A percentile compares a stretch with the other conserved stretches of the same genome.
These are phyloP conservation scores for Sisymbrium altissimum DNA, from an alignment of 345 rosid genomes.

Conservation along the genomic window DNA sequence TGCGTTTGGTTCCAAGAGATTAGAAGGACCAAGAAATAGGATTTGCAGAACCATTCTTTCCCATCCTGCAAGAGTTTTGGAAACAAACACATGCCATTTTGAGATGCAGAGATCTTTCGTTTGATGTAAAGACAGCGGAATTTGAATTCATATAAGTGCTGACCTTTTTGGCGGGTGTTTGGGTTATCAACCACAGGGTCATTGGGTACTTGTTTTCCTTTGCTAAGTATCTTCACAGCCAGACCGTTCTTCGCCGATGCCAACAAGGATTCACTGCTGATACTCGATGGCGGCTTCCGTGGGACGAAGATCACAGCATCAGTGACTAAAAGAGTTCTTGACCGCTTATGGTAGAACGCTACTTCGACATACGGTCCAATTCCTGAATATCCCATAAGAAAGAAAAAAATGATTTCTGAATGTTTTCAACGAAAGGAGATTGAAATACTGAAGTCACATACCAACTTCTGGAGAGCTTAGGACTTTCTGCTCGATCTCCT, in stretches of 20 bases:
- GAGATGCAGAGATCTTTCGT: neutral
- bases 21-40: conserved; percentile 88
- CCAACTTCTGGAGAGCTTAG: conserved; percentile 98
- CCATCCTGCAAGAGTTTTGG: conserved; percentile 64
- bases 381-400: conserved; percentile 42
- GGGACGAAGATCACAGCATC: conserved; percentile 94
- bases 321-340: conserved; percentile 79
- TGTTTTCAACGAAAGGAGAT: neutral
- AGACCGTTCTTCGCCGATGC: conserved; percentile 93
- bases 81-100: neutral
- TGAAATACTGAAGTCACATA: conserved; percentile 16
- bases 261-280: conserved; percentile 65
- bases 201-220: conserved; percentile 77
- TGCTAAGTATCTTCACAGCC: conserved; percentile 89
- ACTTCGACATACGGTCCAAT: conserved; percentile 96
- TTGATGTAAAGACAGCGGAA: neutral
- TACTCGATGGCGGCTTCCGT: conserved; percentile 71
- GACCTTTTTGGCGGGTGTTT: conserved; percentile 72
- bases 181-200: conserved; percentile 79
- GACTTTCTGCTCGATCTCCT: conserved; percentile 89
- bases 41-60: conserved; percentile 98
- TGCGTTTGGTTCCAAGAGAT: conserved; percentile 90
- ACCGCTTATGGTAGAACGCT: conserved; percentile 81
- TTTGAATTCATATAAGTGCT: conserved; percentile 19
- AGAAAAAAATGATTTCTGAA: neutral